These are phyloP conservation scores for Populus pruinosa DNA, from an alignment of 345 rosid species.

Conservation along the genomic window DNA sequence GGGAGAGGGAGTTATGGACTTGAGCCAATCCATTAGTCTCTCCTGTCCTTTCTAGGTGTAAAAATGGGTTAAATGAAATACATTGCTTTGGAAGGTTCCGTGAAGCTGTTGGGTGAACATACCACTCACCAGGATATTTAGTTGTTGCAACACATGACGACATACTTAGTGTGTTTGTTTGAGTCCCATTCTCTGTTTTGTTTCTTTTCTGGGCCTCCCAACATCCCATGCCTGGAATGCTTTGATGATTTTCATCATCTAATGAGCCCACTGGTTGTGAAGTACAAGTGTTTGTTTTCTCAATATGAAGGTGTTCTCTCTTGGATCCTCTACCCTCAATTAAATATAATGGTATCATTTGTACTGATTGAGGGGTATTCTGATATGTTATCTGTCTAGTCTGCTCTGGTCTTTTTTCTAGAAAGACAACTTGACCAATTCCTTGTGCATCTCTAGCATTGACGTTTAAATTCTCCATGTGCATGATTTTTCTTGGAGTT, in stretches of 20 bases:
- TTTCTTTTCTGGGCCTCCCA: constrained; percentile 37
- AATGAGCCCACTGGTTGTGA: constrained; percentile 20
- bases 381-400: constrained; percentile 26
- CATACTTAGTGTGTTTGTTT: constrained; percentile 17
- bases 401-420: constrained; percentile 26
- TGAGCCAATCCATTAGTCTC: constrained; percentile 5
- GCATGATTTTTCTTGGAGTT: constrained; percentile 16
- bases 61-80: background rate
- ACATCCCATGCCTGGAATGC: constrained; percentile 9
- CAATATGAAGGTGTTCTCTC: constrained; percentile 37
- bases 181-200: constrained; percentile 35
- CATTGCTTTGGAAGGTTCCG: constrained; percentile 20
- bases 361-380: constrained; percentile 24
- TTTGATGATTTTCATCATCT: constrained; percentile 21
- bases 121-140: constrained; percentile 21
- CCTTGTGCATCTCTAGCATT: constrained; percentile 19
- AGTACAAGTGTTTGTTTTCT: constrained; percentile 26
- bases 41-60: constrained; percentile 16
- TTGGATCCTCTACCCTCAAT: constrained; percentile 42
- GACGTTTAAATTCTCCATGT: constrained; percentile 10
- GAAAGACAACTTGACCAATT: constrained; percentile 23
- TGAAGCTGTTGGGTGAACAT: constrained; percentile 12
- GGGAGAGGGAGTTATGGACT: constrained; percentile 21
- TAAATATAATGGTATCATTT: constrained; percentile 18
- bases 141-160: constrained; percentile 17